Conservation (phyloP, 495 filamentous ascomycete species). For the Trichocladium antarcticum region DNA sequence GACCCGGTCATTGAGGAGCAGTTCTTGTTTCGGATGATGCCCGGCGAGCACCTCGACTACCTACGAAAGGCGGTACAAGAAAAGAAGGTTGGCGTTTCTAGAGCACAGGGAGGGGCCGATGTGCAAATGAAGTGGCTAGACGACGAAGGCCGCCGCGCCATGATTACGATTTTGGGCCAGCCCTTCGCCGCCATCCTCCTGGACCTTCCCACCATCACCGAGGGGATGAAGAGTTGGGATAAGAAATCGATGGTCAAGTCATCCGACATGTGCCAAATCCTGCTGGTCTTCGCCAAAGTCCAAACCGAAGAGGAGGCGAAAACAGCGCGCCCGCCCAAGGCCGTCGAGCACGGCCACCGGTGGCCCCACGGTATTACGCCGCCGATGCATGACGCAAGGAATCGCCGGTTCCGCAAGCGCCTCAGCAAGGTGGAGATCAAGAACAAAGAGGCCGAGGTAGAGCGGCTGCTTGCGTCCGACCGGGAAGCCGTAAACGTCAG, state of each 20-base stretch:
- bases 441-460: slow-evolving; percentile 72
- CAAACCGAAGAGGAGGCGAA: slow-evolving; percentile 63
- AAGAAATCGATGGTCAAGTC: slow-evolving; percentile 84
- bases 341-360: slow-evolving; percentile 54
- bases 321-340: slow-evolving; percentile 49
- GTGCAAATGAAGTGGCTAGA: slow-evolving; percentile 71
- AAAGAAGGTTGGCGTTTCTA: slow-evolving; percentile 55
- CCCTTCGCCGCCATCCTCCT: slow-evolving; percentile 73
- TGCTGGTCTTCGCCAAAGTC: slow-evolving; percentile 65
- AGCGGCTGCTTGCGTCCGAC: slow-evolving; percentile 63
- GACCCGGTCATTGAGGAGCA: slow-evolving; percentile 83
- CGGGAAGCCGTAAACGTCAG: slow-evolving; percentile 42
- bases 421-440: slow-evolving; percentile 77
- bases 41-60: slow-evolving; percentile 74
- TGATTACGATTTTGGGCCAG: slow-evolving; percentile 56
- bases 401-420: slow-evolving; percentile 74
- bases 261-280: slow-evolving; percentile 91
- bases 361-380: slow-evolving; percentile 91
- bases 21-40: slow-evolving; percentile 78
- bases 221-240: slow-evolving; percentile 96
- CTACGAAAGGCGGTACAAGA: slow-evolving; percentile 60
- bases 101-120: slow-evolving; percentile 51
- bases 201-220: slow-evolving; percentile 82
- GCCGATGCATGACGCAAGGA: slow-evolving; percentile 76
- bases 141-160: slow-evolving; percentile 58